Base-by-base conservation (phyloP, 108 stramenopile species). In the Fragilaria radians region DNA sequence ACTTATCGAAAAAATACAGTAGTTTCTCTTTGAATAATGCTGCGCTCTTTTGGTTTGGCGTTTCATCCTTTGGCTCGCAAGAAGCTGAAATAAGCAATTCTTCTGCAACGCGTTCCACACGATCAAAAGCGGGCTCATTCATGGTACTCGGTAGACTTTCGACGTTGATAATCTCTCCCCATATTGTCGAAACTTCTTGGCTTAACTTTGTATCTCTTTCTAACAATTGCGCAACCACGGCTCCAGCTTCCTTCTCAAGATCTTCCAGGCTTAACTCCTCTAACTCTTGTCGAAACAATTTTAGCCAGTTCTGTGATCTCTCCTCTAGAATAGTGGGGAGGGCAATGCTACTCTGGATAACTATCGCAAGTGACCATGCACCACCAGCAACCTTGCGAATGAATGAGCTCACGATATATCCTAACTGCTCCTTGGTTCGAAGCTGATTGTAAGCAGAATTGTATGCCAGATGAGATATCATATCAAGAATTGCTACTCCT, bases 381-480 rank as follows among this genome's bases (percentile, higher is more conserved):
- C 80, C 76, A 7, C 92, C 88, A 24, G 82, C 71, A 22, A 72
- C 77, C 59, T 89, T 89, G 26, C 85, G 87, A 21, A 74, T 53
- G 46, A 67, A 84, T 7, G 86, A 80, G 55, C 78, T 78, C 3
- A 93, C 92, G 61, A 86, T 86, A 68, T 93, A 93, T 0, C 92
- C 92, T 24, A 93, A 66, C 62, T 93, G 91, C 59, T 93, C 88
- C 57, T 85, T 85, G 3, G 92, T 93, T 17, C 92, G 67, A 28
- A 93, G 65, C 56, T 83, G 80, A 61, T 80, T 86, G 73, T 83
- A 93, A 28, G 92, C 92, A 48, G 83, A 85, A 63, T 81, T 86
- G 67, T 88, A 90, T 5, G 88, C 86, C 62, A 93, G 79, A 29
- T 79, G 80, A 34, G 73, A 62, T 36, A 93, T 84, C 50, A 93